Base-by-base conservation (phyloP, 2,329 filamentous ascomycete species). In the Aureobasidium pullulans region DNA sequence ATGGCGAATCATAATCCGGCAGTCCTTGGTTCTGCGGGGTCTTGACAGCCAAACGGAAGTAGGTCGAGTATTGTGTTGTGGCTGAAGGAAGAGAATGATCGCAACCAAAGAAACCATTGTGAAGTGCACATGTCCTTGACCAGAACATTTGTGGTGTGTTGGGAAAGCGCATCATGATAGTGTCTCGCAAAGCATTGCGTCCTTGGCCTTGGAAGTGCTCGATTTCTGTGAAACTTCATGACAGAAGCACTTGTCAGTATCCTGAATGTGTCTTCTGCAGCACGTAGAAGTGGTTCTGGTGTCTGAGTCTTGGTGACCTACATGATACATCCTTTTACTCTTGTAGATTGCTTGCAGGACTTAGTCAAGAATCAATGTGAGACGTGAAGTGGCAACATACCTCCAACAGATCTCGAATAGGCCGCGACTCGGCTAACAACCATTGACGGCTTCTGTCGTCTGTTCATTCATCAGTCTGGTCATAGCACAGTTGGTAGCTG, bases 21-120 rank as follows among this genome's bases (percentile, higher is more conserved):
- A 48, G 19, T 2, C 46, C 31, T 36, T 49, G 31, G n/a, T 49
- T 49, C 8, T 49, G 19, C 9, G 46, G 46, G 7, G 10, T 36
- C 4, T 49, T 49, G 10, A 36, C 46, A 11, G 46, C 29, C 32
- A 49, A 19, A 15, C 46, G 46, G 46, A 49, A 49, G 10, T 36
- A 36, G 9, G 46, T 49, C 31, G 46, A 49, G 10, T 49, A 49
- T 19, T 31, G 46, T 6, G 19, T 9, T 9, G 46, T 49, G 8
- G 46, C 46, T 34, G 31, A 31, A 13, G 46, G 31, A 6, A 36
- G 6, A 13, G 46, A 49, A 28, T 49, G 36, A 5, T 49, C 46
- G 16, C 46, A 49, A 32, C 46, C 46, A 23, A 49, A 49, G 46
- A 49, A 49, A 19, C 46, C 46, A 36, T 49, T 49, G 31, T 49